Evolutionary conservation across 768 basidiomycete genomes (phyloP).

Genomic region (Tricholoma flavovirens): DNA sequence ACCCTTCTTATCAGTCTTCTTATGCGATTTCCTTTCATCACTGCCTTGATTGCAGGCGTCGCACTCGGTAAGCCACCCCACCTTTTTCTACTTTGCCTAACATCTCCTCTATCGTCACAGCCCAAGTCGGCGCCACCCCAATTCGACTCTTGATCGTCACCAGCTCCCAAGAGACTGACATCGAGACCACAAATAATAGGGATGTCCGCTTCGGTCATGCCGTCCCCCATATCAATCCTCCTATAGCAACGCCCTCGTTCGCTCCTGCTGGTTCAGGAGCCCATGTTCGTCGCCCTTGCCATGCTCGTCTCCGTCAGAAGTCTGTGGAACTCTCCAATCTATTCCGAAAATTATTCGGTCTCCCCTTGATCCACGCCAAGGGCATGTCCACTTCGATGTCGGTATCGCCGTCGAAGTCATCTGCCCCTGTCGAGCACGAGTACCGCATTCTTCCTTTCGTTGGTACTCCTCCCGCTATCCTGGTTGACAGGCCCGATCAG

Average conservation of each 20-base stretch:
- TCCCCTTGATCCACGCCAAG: constrained; percentile 38
- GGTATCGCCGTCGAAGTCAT: background rate
- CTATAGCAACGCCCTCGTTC: constrained; percentile 15
- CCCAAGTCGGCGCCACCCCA: constrained; percentile 44
- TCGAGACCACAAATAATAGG: background rate
- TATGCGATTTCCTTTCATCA: constrained; percentile 14
- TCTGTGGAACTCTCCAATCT: constrained; percentile 46
- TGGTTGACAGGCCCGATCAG: constrained; percentile 1
- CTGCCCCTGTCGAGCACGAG: constrained; percentile 11
- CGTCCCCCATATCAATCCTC: constrained; percentile 22
- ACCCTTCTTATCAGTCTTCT: background rate
- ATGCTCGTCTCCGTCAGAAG: constrained; percentile 39
- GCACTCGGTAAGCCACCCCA: constrained; percentile 25
- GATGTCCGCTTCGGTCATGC: constrained; percentile 35
- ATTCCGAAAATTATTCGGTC: constrained; percentile 51
- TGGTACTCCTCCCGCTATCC: constrained; percentile 19
- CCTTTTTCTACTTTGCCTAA: background rate
- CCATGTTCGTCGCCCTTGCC: constrained; percentile 19
- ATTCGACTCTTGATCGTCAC: constrained; percentile 39
- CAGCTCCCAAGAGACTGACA: constrained; percentile 6
- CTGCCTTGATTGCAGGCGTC: constrained; percentile 31
- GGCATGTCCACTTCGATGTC: no score
- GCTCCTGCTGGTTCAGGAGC: constrained; percentile 5
- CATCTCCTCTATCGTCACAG: constrained; percentile 7
- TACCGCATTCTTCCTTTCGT: constrained; percentile 32